These are phyloP conservation scores for Neoscytalidium dimidiatum DNA, from an alignment of 2,329 filamentous ascomycete genomes.

Conservation along the genomic window DNA sequence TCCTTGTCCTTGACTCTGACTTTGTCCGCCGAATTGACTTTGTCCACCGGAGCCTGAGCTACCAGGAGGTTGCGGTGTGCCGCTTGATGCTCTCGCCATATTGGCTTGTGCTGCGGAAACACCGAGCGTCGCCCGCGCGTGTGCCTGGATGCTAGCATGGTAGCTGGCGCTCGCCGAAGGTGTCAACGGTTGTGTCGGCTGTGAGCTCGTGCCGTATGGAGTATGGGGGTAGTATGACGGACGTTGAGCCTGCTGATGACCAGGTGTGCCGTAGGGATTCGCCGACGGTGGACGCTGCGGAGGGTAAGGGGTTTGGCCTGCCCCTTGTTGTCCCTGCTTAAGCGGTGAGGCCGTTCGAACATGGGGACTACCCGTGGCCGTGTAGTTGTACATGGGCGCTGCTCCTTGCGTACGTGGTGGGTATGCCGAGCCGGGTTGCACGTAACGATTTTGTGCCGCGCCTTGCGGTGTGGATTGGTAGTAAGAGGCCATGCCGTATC, in stretches of 20 bases:
- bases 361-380: slow-evolving; percentile 30
- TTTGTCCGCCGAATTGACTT: neutral
- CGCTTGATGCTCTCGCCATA: slow-evolving; percentile 31
- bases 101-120: slow-evolving; percentile 27
- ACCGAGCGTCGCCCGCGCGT: slow-evolving; percentile 39
- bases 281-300: slow-evolving; percentile 31
- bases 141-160: slow-evolving; percentile 22
- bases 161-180: slow-evolving; percentile 32
- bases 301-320: slow-evolving; percentile 25
- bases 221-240: slow-evolving; percentile 10
- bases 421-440: slow-evolving; percentile 34
- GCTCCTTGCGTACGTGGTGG: slow-evolving; percentile 36
- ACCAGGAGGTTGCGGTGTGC: slow-evolving; percentile 37
- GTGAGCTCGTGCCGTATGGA: slow-evolving; percentile 25
- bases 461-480: slow-evolving; percentile 36
- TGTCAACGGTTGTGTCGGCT: slow-evolving; percentile 39
- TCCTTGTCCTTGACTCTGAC: slow-evolving; percentile 21
- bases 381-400: slow-evolving; percentile 34
- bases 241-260: slow-evolving; percentile 1
- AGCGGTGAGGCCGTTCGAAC: slow-evolving; percentile 38
- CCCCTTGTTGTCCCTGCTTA: slow-evolving; percentile 32
- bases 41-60: slow-evolving; percentile 28
- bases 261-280: slow-evolving; percentile 15
- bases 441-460: slow-evolving; percentile 35
- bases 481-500: slow-evolving; percentile 34